Percentiles rank a stretch among this genome's conserved stretches.
These are phyloP conservation scores for Candida mesenterica DNA, from an alignment of 1,139 yeast species.

Conservation along the genomic window DNA sequence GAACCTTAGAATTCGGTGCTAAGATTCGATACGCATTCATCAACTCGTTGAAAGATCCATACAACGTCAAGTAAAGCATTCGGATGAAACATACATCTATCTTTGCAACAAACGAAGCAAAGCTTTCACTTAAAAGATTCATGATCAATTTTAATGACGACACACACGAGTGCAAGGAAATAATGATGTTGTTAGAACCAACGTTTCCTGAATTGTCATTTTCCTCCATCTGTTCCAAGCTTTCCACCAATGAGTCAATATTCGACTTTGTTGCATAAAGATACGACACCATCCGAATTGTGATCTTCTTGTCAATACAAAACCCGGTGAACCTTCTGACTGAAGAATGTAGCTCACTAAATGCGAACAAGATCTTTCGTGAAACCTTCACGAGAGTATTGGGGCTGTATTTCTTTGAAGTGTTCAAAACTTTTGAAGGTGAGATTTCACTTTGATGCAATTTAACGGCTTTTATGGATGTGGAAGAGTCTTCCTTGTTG, in stretches of 20 bases:
- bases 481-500: slow-evolving; percentile 2
- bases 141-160: slow-evolving; percentile 54
- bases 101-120: slow-evolving; percentile 47
- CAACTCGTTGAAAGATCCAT: slow-evolving; percentile 74
- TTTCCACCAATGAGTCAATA: slow-evolving; percentile 59
- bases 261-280: slow-evolving; percentile 57
- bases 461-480: slow-evolving; percentile 1
- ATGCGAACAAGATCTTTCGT: slow-evolving; percentile 55
- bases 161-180: slow-evolving; percentile 34
- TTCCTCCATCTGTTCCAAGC: slow-evolving; percentile 56
- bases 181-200: slow-evolving; percentile 23
- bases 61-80: slow-evolving; percentile 66
- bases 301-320: slow-evolving; percentile 61
- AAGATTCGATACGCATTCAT: slow-evolving; percentile 67
- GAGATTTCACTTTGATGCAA: slow-evolving; percentile 9
- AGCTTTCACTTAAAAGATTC: slow-evolving; percentile 46
- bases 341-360: slow-evolving; percentile 70
- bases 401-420: slow-evolving; percentile 17
- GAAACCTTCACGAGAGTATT: slow-evolving; percentile 48
- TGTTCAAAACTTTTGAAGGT: slow-evolving; percentile 12
- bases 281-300: slow-evolving; percentile 56
- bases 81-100: slow-evolving; percentile 71
- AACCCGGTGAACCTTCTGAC: slow-evolving; percentile 65
- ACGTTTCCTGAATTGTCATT: slow-evolving; percentile 21
- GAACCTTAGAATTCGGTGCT: slow-evolving; percentile 28